Conservation (phyloP, 75 land plant genomes). For the Picea sitchensis region DNA sequence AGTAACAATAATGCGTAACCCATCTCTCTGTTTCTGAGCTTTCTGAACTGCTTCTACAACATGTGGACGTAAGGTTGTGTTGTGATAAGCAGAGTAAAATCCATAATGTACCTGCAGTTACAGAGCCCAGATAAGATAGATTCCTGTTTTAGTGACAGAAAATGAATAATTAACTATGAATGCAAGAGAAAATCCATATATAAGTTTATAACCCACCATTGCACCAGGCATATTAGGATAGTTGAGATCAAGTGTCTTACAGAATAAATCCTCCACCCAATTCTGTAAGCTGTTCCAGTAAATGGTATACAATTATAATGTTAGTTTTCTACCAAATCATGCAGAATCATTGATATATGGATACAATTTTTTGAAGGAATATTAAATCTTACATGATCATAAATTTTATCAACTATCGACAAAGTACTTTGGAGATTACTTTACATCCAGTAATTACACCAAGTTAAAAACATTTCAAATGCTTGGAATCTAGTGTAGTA, state of each 20-base stretch:
- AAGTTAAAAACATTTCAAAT: too few relatives aligned
- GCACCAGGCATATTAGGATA: constrained; percentile 85
- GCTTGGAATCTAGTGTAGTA: too few relatives aligned
- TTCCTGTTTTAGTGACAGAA: not conserved
- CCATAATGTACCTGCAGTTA: constrained; percentile 85
- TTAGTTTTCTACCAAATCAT: too few relatives aligned
- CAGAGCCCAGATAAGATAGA: constrained; percentile 2
- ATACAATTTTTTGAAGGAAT: too few relatives aligned
- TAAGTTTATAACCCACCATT: constrained; percentile 45
- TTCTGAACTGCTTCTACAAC: constrained; percentile 58
- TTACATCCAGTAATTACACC: too few relatives aligned
- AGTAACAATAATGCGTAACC: constrained; percentile 55
- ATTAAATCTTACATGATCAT: too few relatives aligned
- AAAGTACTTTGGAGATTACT: too few relatives aligned
- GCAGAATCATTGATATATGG: too few relatives aligned
- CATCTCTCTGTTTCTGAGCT: constrained; percentile 42
- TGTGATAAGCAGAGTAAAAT: constrained; percentile 90
- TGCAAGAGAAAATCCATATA: not conserved
- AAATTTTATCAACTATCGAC: too few relatives aligned
- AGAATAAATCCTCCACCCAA: constrained; percentile 86
- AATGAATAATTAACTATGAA: not conserved
- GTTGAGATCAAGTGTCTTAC: constrained; percentile 80
- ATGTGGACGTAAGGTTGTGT: constrained; percentile 74
- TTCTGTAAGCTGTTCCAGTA: constrained; percentile 69
- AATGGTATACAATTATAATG: too few relatives aligned